Evolutionary conservation across 2,329 filamentous ascomycete species (phyloP).

Genomic region (Reticulascus tulasneorum): DNA sequence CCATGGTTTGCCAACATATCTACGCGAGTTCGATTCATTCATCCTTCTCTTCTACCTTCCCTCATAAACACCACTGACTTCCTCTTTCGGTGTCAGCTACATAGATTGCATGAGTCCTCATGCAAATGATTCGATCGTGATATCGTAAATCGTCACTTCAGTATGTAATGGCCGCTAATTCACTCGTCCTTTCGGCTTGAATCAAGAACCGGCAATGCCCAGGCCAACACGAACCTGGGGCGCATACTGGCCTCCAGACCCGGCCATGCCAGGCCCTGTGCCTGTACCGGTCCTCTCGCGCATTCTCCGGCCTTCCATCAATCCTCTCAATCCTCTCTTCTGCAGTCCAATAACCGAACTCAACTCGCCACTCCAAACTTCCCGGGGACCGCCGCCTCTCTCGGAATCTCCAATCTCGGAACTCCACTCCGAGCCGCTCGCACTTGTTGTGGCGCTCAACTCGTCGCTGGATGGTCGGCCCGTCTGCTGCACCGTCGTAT

Average conservation of each 20-base stretch:
- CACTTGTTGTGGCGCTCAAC: conserved; percentile 45
- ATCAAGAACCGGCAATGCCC: conserved; percentile 47
- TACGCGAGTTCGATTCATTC: no score
- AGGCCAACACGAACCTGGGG: conserved; percentile 40
- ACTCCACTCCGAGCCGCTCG: conserved; percentile 54
- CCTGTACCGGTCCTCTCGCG: conserved; percentile 61
- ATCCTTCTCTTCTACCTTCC: no score
- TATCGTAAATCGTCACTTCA: neutral
- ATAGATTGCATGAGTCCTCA: no score
- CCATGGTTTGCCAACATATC: no score
- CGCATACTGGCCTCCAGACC: conserved; percentile 17
- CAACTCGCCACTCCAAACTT: conserved; percentile 77
- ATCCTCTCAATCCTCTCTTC: conserved; percentile 82
- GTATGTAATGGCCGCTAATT: neutral
- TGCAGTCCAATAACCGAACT: conserved; percentile 92
- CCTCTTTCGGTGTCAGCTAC: no score
- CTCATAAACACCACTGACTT: no score
- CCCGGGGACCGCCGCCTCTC: conserved; percentile 42
- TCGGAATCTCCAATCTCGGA: conserved; percentile 50
- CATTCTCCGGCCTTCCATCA: conserved; percentile 92
- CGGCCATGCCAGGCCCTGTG: conserved; percentile 16
- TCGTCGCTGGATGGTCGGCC: conserved; percentile 42
- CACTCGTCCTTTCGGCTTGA: neutral
- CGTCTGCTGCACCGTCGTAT: conserved; percentile 35
- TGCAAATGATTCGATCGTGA: no score